Evolutionary conservation across 345 rosid species (phyloP), one percentile per base, ranked within the genome.

Genomic region (Capsella bursapastoris): DNA sequence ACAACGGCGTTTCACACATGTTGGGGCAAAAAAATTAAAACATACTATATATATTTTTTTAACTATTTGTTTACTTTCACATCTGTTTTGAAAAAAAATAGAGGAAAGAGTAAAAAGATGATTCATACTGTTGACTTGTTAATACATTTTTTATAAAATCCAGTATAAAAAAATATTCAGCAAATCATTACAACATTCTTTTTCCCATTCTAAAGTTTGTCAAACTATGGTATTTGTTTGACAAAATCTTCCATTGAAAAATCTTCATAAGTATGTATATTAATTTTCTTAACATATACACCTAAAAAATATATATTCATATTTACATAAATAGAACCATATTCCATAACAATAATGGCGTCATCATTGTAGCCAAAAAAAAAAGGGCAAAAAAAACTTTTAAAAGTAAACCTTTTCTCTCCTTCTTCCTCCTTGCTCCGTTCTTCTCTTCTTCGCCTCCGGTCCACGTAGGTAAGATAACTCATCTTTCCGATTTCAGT

Each of bases 371-470:
- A 3, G n/a, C 22, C 3, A 18, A 27, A 61, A 48, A 47, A 16
- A 34, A 37, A 61, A 48, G 49, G 50, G 28, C 27, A 44, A 0
- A 38, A 57, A 51, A 18, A 18, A 18, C 43, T 22, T 50, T 50
- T 8, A 16, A 16, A 50, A 50, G 7, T 44, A 56, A 48, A 59
- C 64, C 47, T 16, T 34, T 18, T 58, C 32, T 11, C 25, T 18
- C 3, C 6, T 18, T 3, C 13, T 22, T 50, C 3, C 13, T 50
- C 3, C 63, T 40, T n/a, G 9, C 29, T 59, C 32, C 66, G 58
- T 55, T 49, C 66, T 64, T 22, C 76, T 76, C 76, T 63, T 70
- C 68, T 27, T 62, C 66, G 71, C 48, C 40, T 50, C 56, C 55
- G 49, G 15, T 75, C 68, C 73, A 59, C 68, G 79, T 75, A 64